Conservation (phyloP, 495 filamentous ascomycete genomes). For the Geoglossum glabrum region DNA sequence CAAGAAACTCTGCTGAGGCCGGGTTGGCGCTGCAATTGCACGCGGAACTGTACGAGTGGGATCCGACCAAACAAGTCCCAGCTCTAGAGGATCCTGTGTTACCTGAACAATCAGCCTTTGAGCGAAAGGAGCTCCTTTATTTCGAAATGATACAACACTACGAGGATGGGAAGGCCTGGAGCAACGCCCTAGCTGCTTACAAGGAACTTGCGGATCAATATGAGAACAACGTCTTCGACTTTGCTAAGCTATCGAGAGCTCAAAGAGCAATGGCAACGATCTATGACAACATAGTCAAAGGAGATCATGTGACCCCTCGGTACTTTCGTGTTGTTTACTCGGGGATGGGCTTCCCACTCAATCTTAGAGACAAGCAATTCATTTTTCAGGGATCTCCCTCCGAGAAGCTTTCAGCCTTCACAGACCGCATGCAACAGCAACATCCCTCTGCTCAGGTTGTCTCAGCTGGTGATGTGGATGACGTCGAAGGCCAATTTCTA, state of each 20-base stretch:
- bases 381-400: slow-evolving; percentile 65
- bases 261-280: slow-evolving; percentile 86
- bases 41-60: slow-evolving; percentile 87
- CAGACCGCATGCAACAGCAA: slow-evolving; percentile 80
- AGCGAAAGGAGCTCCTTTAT: slow-evolving; percentile 80
- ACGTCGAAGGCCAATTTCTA: slow-evolving; percentile 83
- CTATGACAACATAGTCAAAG: slow-evolving; percentile 69
- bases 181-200: slow-evolving; percentile 74
- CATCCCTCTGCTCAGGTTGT: slow-evolving; percentile 77
- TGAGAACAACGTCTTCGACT: slow-evolving; percentile 74
- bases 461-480: slow-evolving; percentile 44
- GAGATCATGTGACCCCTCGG: slow-evolving; percentile 52
- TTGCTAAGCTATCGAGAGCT: slow-evolving; percentile 69
- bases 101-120: slow-evolving; percentile 73
- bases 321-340: slow-evolving; percentile 89
- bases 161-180: slow-evolving; percentile 85
- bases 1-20: slow-evolving; percentile 71
- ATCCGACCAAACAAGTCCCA: slow-evolving; percentile 44
- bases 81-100: slow-evolving; percentile 53
- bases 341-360: slow-evolving; percentile 71
- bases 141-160: slow-evolving; percentile 88
- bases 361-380: slow-evolving; percentile 74
- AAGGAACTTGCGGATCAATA: slow-evolving; percentile 81
- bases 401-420: slow-evolving; percentile 64
- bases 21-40: slow-evolving; percentile 79